Evolutionary conservation across 2,329 filamentous ascomycete genomes (phyloP).

Genomic region (Calcarisporium arbuscula): DNA sequence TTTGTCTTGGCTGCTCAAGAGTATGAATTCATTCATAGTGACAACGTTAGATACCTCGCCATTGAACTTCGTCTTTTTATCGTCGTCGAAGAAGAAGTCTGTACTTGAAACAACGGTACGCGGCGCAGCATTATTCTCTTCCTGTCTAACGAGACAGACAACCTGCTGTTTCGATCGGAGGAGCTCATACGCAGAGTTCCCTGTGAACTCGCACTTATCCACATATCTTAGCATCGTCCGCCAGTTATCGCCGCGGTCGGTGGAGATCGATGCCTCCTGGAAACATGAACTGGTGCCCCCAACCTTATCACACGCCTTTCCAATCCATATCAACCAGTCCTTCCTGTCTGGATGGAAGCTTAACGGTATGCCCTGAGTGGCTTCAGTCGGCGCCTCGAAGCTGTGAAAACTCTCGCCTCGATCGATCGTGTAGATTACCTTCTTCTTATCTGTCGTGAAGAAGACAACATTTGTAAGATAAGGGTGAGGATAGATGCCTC

Average conservation of each 20-base stretch:
- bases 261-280: slow-evolving; percentile 67
- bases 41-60: slow-evolving; percentile 70
- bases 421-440: slow-evolving; percentile 75
- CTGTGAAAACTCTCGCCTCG: slow-evolving; percentile 66
- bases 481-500: slow-evolving; percentile 66
- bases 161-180: slow-evolving; percentile 49
- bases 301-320: slow-evolving; percentile 58
- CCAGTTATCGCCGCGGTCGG: slow-evolving; percentile 78
- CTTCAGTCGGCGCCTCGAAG: slow-evolving; percentile 63
- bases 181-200: slow-evolving; percentile 49
- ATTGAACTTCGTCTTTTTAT: slow-evolving; percentile 50
- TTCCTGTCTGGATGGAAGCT: slow-evolving; percentile 79
- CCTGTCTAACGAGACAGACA: slow-evolving; percentile 50
- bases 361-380: slow-evolving; percentile 40
- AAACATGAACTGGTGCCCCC: slow-evolving; percentile 55
- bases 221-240: slow-evolving; percentile 66
- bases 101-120: slow-evolving; percentile 70
- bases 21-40: slow-evolving; percentile 93
- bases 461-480: slow-evolving; percentile 83
- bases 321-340: slow-evolving; percentile 91
- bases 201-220: slow-evolving; percentile 81
- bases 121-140: slow-evolving; percentile 53
- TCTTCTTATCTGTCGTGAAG: slow-evolving; percentile 64
- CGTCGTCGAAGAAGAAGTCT: slow-evolving; percentile 69
- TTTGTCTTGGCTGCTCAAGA: slow-evolving; percentile 71